Conservation (phyloP, 2,329 filamentous ascomycete species). For the Colletotrichum phormii region DNA sequence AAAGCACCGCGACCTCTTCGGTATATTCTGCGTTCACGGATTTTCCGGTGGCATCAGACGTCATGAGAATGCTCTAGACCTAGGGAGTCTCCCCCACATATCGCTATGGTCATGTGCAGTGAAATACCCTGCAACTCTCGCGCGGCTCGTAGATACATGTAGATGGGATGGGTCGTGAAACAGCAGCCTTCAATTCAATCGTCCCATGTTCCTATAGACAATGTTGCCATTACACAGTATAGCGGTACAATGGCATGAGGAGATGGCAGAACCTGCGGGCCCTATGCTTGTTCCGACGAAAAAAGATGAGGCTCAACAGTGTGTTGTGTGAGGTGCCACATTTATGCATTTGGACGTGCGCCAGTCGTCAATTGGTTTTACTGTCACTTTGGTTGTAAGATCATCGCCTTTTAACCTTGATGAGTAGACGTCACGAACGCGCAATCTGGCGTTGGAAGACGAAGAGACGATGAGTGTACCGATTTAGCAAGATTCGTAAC, state of each 20-base stretch:
- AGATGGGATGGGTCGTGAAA: neutral
- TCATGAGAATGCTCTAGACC: neutral
- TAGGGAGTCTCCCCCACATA: neutral
- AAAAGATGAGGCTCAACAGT: neutral
- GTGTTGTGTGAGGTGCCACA: neutral
- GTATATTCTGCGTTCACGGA: neutral
- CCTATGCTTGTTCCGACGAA: neutral
- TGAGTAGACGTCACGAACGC: neutral
- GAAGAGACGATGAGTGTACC: neutral
- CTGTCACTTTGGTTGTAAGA: neutral
- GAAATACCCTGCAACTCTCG: neutral
- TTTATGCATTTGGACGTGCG: neutral
- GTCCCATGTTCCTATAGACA: neutral
- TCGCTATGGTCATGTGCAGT: neutral
- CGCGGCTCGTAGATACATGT: neutral
- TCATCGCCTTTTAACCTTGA: neutral
- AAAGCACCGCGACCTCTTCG: neutral
- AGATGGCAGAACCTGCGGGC: neutral
- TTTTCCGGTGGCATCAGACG: neutral
- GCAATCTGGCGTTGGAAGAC: neutral
- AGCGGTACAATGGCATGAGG: neutral
- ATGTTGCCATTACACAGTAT: neutral
- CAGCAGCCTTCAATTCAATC: neutral
- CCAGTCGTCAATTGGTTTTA: neutral
- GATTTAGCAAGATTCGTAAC: neutral